phyloP scores from a whole-genome alignment of 345 rosid species.

The Kernera saxatilis region DNA sequence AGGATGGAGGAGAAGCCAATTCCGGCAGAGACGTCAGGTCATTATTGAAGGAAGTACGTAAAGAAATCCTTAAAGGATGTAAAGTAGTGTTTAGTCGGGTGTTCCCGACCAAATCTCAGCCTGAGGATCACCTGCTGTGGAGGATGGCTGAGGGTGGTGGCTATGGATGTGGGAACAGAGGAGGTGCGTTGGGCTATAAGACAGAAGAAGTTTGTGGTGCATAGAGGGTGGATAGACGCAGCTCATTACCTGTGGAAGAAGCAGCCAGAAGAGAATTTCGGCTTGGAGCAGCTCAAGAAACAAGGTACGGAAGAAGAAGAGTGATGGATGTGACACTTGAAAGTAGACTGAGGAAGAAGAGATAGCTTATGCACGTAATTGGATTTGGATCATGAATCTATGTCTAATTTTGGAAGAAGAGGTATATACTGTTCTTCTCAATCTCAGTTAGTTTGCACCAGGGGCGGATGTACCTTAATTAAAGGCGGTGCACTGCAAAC shows the following conservation, averaged over 20 bases:
- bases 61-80: conserved; percentile 61
- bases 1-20: conserved; percentile 32
- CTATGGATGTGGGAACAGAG: conserved; percentile 30
- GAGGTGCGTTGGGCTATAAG: conserved; percentile 28
- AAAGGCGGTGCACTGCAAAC: too few relatives aligned
- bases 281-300: conserved; percentile 24
- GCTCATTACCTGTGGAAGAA: conserved; percentile 33
- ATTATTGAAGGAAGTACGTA: conserved; percentile 53
- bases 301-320: conserved; percentile 11
- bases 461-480: too few relatives aligned
- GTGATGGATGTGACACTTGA: neutral
- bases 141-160: conserved; percentile 54
- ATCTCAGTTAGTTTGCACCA: too few relatives aligned
- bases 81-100: conserved; percentile 74
- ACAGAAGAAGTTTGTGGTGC: conserved; percentile 31
- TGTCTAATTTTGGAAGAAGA: too few relatives aligned
- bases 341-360: conserved; percentile 3
- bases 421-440: too few relatives aligned
- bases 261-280: conserved; percentile 38
- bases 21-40: conserved; percentile 61
- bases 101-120: conserved; percentile 53
- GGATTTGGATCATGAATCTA: neutral
- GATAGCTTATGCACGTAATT: neutral
- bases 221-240: conserved; percentile 36
- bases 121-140: conserved; percentile 67